Evolutionary conservation across 1,284 basidiomycete genomes (phyloP), one percentile per base, ranked within the genome.

Genomic region (Cutaneotrichosporon dermatis): DNA sequence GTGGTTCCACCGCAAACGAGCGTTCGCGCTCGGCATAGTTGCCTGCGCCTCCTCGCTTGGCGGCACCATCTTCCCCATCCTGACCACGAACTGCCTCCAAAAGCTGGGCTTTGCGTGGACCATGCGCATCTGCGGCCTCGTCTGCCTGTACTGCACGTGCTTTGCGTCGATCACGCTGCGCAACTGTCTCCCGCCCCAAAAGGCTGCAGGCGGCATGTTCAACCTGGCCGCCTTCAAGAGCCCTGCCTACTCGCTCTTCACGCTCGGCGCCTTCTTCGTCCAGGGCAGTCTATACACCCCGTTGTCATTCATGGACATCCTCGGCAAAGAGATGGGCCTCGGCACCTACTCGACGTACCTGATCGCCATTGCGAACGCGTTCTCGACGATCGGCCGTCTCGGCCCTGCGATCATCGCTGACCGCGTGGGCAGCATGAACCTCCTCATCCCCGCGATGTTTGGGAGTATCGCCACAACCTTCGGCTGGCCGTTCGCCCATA

Each of bases 31-130:
- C 11, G 69, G 68, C 12, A 16, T 66, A 35, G 62, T 68, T 4
- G 68, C 69, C 1, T 53, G 51, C 36, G 60, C 63, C 13, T 64
- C 63, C 0, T 62, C 59, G 1, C 46, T 69, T 1, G 69, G 69
- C 6, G 83, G 83, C 3, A 81, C 81, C 0, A 49, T 81, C 4
- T 74, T 83, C 50, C 83, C 83, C 0, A 82, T 83, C 57, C 69
- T 77, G 12, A 58, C 50, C 9, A 51, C 40, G 42, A 59, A 52
- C 57, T 57, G 62, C 46, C 42, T 62, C 34, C 25, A 40, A 7
- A 16, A 16, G 6, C 44, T 62, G 40, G 62, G 65, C 5, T 66
- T 66, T 49, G 42, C 35, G 15, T 66, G 69, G 69, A 67, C 68
- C 7, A 58, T 69, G 52, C 62, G 69, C 16, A 62, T 68, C 25